These are phyloP conservation scores for Phytopythium chamaehyphon DNA, from an alignment of 352 stramenopile genomes.

Conservation along the genomic window DNA sequence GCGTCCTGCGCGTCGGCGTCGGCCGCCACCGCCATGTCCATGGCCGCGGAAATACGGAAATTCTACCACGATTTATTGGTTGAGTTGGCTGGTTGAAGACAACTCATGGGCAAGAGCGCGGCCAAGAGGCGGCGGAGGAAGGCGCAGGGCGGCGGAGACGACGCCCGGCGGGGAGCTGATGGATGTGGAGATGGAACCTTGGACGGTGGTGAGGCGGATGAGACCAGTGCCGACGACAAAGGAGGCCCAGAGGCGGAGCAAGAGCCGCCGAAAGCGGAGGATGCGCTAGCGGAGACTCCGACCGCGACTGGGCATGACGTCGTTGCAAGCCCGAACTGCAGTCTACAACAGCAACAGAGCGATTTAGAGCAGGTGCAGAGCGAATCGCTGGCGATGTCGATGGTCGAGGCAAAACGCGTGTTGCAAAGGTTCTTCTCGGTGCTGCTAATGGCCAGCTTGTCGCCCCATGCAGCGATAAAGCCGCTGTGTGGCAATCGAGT, in stretches of 20 bases:
- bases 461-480: conserved; percentile 10
- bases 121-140: conserved; percentile 1
- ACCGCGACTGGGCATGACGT: too few species aligned
- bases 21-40: conserved; percentile 3
- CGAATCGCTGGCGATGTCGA: not conserved
- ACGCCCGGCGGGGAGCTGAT: not conserved
- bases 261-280: too few species aligned
- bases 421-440: conserved; percentile 24
- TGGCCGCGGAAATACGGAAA: not conserved
- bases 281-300: too few species aligned
- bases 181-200: too few species aligned
- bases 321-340: too few species aligned
- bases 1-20: conserved; percentile 19
- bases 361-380: not conserved
- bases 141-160: not conserved
- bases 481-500: not conserved
- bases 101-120: not conserved
- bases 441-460: conserved; percentile 15
- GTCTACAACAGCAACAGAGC: too few species aligned
- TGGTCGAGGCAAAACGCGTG: conserved; percentile 1
- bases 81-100: not conserved
- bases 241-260: too few species aligned
- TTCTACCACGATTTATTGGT: not conserved
- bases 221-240: too few species aligned
- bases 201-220: not conserved